Evolutionary conservation across 1,284 basidiomycete species (phyloP).

Genomic region (Hemileia vastatrix): DNA sequence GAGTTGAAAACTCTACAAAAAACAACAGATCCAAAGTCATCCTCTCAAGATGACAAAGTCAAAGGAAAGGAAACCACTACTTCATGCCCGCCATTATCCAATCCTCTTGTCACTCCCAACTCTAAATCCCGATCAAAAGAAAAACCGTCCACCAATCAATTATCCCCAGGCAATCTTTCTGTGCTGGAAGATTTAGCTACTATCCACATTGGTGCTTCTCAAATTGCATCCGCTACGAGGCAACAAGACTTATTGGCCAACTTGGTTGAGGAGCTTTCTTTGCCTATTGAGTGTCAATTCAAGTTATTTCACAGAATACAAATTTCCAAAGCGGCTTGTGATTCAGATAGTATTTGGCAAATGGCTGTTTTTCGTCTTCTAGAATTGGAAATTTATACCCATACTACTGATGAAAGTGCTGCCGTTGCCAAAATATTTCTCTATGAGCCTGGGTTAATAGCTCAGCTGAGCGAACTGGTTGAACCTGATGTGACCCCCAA

Average conservation of each 20-base stretch:
- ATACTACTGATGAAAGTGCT: slow-evolving; percentile 56
- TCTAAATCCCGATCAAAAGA: slow-evolving; percentile 15
- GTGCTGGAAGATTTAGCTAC: too few relatives aligned
- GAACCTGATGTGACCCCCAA: slow-evolving; percentile 69
- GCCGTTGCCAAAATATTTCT: slow-evolving; percentile 75
- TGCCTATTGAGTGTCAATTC: slow-evolving; percentile 76
- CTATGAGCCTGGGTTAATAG: slow-evolving; percentile 83
- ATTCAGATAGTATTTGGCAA: too few relatives aligned
- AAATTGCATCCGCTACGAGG: too few relatives aligned
- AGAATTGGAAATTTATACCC: too few relatives aligned
- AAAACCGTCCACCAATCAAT: neutral
- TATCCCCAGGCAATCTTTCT: neutral
- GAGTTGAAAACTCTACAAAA: too few relatives aligned
- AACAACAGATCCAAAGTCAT: slow-evolving; percentile 15
- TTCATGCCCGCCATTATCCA: neutral
- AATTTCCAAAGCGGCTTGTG: slow-evolving; percentile 59
- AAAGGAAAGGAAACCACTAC: slow-evolving; percentile 33
- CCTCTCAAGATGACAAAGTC: too few relatives aligned
- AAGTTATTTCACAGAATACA: slow-evolving; percentile 81
- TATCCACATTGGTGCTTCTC: too few relatives aligned
- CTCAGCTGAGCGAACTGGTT: slow-evolving; percentile 73
- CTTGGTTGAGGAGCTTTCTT: slow-evolving; percentile 57
- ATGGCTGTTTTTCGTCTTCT: too few relatives aligned
- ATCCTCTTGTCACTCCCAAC: neutral
- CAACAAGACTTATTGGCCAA: slow-evolving; percentile 68